These are phyloP conservation scores for Chytridium lagenaria DNA, from an alignment of 371 early-diverging fungal species.

Conservation along the genomic window DNA sequence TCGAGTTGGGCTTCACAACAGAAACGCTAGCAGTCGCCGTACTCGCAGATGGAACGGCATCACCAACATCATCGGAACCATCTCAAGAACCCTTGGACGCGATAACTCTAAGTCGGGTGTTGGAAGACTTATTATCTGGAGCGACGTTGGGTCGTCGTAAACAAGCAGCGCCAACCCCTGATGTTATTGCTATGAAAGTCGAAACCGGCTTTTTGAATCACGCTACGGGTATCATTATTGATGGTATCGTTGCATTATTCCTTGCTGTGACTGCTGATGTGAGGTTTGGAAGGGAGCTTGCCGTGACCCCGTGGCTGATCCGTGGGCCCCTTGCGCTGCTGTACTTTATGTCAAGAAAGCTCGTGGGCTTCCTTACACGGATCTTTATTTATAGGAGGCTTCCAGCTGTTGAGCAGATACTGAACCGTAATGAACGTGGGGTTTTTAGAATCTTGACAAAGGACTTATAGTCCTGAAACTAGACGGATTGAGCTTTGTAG, in stretches of 20 bases:
- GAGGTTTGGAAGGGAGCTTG: slow-evolving; percentile 43
- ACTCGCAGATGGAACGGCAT: background rate
- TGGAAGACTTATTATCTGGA: slow-evolving; percentile 12
- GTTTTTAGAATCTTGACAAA: slow-evolving; percentile 19
- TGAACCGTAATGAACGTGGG: slow-evolving; percentile 23
- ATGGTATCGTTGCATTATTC: slow-evolving; percentile 28
- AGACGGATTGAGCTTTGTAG: background rate
- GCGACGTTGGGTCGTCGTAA: background rate
- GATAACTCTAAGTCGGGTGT: background rate
- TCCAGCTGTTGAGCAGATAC: slow-evolving; percentile 6
- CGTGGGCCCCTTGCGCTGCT: slow-evolving; percentile 16
- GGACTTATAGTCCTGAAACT: background rate
- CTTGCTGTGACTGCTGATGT: slow-evolving; percentile 44
- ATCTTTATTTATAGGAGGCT: slow-evolving; percentile 22
- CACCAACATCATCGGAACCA: slow-evolving; percentile 8
- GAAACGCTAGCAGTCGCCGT: background rate
- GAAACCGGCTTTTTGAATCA: background rate
- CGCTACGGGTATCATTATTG: background rate
- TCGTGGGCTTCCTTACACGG: slow-evolving; percentile 18
- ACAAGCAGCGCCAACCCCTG: background rate
- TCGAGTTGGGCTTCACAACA: background rate
- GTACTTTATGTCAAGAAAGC: slow-evolving; percentile 9
- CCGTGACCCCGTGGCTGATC: slow-evolving; percentile 1
- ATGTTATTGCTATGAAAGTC: background rate
- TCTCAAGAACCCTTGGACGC: background rate